A percentile compares a stretch with the other conserved stretches of the same genome.
Conservation (phyloP, 1,139 yeast species). For the Pichia sp. region DNA sequence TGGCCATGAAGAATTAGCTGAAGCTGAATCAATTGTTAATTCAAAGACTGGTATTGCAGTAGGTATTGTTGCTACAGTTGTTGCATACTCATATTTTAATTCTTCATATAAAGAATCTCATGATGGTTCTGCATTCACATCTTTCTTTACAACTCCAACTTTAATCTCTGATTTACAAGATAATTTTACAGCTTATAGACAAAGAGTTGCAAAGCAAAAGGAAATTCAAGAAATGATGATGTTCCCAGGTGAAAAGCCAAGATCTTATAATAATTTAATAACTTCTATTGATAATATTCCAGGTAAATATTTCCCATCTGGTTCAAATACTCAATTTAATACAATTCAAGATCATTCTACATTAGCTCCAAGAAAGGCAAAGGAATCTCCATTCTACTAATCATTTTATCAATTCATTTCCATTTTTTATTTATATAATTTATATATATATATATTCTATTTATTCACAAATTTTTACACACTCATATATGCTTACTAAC, state of each 20-base stretch:
- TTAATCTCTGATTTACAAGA: conserved; percentile 19
- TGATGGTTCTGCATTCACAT: conserved; percentile 23
- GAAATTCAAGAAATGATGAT: conserved; percentile 23
- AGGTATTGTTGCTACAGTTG: conserved; percentile 16
- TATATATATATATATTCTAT: conserved; percentile 1
- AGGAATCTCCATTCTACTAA: conserved; percentile 22
- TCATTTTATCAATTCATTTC: background rate
- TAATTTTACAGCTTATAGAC: conserved; percentile 23
- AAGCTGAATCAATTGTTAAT: conserved; percentile 27
- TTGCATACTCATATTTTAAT: conserved; percentile 20
- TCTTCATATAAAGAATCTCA: conserved; percentile 22
- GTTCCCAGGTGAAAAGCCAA: conserved; percentile 17
- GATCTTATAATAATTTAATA: conserved; percentile 18
- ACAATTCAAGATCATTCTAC: conserved; percentile 23
- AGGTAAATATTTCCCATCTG: conserved; percentile 25
- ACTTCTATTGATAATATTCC: conserved; percentile 27
- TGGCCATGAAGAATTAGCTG: conserved; percentile 22
- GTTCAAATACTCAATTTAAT: conserved; percentile 24
- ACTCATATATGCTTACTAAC: too few species aligned
- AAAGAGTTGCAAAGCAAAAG: conserved; percentile 21
- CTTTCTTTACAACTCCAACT: conserved; percentile 16
- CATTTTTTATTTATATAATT: background rate
- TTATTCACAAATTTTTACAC: background rate
- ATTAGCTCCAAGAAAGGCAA: conserved; percentile 29
- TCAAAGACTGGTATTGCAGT: conserved; percentile 21